Evolutionary conservation across 306 rosid genomes (phyloP).

Genomic region (Cucumis melo): DNA sequence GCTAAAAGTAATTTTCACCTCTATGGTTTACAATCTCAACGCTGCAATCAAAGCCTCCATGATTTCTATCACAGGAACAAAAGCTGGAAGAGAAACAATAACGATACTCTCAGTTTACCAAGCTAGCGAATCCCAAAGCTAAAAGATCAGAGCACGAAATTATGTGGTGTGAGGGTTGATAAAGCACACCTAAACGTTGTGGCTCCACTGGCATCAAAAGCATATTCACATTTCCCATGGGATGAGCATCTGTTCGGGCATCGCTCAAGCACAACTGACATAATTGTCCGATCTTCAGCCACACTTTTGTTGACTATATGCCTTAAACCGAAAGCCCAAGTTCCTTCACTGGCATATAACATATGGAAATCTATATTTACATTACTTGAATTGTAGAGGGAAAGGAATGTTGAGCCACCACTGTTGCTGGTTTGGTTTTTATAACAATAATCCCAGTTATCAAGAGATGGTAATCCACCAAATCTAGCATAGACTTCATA

Average conservation of each 20-base stretch:
- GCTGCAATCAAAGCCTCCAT: slow-evolving; percentile 97
- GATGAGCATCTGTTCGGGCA: slow-evolving; percentile 83
- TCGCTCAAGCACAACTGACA: slow-evolving; percentile 85
- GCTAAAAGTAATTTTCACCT: slow-evolving; percentile 35
- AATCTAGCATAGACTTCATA: slow-evolving; percentile 76
- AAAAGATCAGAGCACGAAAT: neutral
- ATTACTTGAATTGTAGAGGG: slow-evolving; percentile 53
- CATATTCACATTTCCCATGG: slow-evolving; percentile 53
- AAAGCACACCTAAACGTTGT: slow-evolving; percentile 64
- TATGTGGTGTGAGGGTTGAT: neutral
- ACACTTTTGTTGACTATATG: slow-evolving; percentile 22
- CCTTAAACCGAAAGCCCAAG: slow-evolving; percentile 82
- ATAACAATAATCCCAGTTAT: slow-evolving; percentile 68
- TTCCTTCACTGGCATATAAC: slow-evolving; percentile 79
- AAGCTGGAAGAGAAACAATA: slow-evolving; percentile 38
- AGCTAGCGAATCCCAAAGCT: neutral
- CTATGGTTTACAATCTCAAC: slow-evolving; percentile 58
- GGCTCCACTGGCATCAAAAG: slow-evolving; percentile 74
- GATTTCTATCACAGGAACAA: slow-evolving; percentile 81
- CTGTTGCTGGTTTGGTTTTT: slow-evolving; percentile 69
- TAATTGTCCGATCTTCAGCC: slow-evolving; percentile 34
- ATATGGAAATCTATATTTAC: slow-evolving; percentile 56
- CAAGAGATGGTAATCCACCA: slow-evolving; percentile 80
- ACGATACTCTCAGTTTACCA: slow-evolving; percentile 3
- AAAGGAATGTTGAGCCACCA: slow-evolving; percentile 57